Percentiles rank a stretch among this genome's conserved stretches.
phyloP scores from a whole-genome alignment of 306 rosid species.

The cucumber (Cucumis sativus) region Cucumber_9930_V3 NC_026657.2:7139001-7139500 shows the following conservation, averaged over 20 bases:
- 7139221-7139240: slow-evolving; percentile 5
- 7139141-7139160: neutral
- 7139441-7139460: neutral
- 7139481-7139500: neutral
- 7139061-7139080: neutral
- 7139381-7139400: neutral
- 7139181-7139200: neutral
- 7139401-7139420: neutral
- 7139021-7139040: too few relatives aligned
- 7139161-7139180: neutral
- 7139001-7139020: too few relatives aligned
- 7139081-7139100: neutral
- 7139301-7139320: neutral
- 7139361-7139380: neutral
- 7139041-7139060: too few relatives aligned
- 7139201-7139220: neutral
- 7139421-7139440: neutral
- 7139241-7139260: neutral
- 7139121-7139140: neutral
- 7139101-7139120: neutral
- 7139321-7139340: slow-evolving; percentile 20
- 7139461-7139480: neutral
- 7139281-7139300: too few relatives aligned
- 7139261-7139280: neutral
- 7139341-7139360: neutral